A percentile compares a stretch with the other conserved stretches of the same genome.
Evolutionary conservation across 192 early-diverging fungal genomes (phyloP).

Genomic region (Coemansia reversa): DNA sequence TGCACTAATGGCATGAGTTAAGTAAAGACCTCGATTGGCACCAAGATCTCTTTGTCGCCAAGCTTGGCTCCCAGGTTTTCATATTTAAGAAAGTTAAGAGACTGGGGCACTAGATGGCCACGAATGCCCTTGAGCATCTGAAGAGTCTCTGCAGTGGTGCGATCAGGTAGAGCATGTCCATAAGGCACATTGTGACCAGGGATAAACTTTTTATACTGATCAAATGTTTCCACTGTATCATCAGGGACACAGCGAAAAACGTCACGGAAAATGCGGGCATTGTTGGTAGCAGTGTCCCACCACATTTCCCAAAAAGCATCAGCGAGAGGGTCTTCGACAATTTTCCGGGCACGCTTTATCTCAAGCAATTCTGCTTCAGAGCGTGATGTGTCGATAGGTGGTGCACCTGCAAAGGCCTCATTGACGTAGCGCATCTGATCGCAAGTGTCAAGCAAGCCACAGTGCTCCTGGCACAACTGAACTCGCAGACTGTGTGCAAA

Average conservation of each 20-base stretch:
- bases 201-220: conserved; percentile 55
- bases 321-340: conserved; percentile 68
- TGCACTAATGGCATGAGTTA: conserved; percentile 7
- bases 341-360: conserved; percentile 3
- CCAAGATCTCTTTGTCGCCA: conserved; percentile 50
- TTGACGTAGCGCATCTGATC: conserved; percentile 51
- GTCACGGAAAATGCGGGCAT: conserved; percentile 71
- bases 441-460: conserved; percentile 62
- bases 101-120: conserved; percentile 52
- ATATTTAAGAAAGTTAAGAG: conserved; percentile 51
- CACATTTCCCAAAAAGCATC: conserved; percentile 65
- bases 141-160: conserved; percentile 24
- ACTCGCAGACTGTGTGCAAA: conserved; percentile 75
- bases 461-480: conserved; percentile 79
- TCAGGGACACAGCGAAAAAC: conserved; percentile 88
- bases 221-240: conserved; percentile 68
- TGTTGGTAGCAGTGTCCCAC: conserved; percentile 62
- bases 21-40: conserved; percentile 55
- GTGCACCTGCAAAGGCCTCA: conserved; percentile 43
- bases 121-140: conserved; percentile 36
- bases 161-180: conserved; percentile 40
- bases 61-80: conserved; percentile 55
- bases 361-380: conserved; percentile 17
- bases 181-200: conserved; percentile 42
- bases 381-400: conserved; percentile 30